phyloP scores from a whole-genome alignment of 2,329 filamentous ascomycete genomes.

The Neopestalotiopsis clavispora region DNA sequence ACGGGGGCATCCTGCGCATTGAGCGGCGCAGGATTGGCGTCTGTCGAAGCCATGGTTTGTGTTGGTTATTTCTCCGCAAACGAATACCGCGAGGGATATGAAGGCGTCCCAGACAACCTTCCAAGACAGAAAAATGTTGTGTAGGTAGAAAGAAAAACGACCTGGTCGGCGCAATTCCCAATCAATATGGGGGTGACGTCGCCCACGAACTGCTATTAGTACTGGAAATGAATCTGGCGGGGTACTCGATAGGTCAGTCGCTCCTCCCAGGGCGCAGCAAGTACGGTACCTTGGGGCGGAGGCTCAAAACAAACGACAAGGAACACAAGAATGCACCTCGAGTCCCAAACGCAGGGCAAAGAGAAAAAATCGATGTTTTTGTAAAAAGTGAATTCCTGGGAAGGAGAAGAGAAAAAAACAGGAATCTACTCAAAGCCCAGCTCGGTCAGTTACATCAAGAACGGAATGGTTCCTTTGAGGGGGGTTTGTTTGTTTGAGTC shows the following conservation, averaged over 20 bases:
- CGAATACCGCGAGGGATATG: not conserved
- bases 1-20: not conserved
- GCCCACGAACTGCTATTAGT: not conserved
- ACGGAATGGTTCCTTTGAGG: not conserved
- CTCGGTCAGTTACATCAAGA: not conserved
- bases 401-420: not conserved
- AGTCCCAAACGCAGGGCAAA: not conserved
- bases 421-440: not conserved
- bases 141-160: not conserved
- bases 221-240: not conserved
- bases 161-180: not conserved
- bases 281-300: not conserved
- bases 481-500: not conserved
- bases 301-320: not conserved
- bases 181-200: not conserved
- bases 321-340: not conserved
- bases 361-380: not conserved
- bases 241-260: not conserved
- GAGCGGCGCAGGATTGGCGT: not conserved
- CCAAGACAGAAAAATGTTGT: not conserved
- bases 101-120: not conserved
- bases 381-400: not conserved
- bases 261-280: not conserved
- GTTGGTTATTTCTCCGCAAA: not conserved
- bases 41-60: conserved; percentile 1